Percentiles rank a stretch among this genome's conserved stretches.
Evolutionary conservation across 1,284 basidiomycete genomes (phyloP).

Genomic region (Ustilago vetiveriae): DNA sequence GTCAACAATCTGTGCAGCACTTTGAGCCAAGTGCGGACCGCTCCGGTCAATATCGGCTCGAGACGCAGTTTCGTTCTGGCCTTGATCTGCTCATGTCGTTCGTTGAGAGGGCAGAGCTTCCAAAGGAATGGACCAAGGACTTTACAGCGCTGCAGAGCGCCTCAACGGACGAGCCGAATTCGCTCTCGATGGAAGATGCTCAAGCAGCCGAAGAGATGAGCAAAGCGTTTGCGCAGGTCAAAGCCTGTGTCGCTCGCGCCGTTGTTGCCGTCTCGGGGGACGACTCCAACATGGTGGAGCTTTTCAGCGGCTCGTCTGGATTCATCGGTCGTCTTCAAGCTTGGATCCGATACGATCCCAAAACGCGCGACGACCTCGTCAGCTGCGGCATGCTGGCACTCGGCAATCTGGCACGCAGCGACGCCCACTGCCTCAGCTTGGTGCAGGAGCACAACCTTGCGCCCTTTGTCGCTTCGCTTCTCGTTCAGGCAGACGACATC

Average conservation of each 20-base stretch:
- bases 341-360: constrained; percentile 73
- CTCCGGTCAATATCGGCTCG: not conserved
- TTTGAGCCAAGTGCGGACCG: not conserved
- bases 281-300: constrained; percentile 77
- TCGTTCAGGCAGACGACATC: constrained; percentile 45
- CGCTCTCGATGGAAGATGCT: constrained; percentile 19
- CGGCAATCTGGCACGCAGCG: constrained; percentile 78
- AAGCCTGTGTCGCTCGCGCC: constrained; percentile 82
- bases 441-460: constrained; percentile 50
- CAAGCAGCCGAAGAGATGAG: constrained; percentile 69
- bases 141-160: not conserved
- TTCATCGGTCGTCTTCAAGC: constrained; percentile 78
- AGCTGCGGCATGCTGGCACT: constrained; percentile 83
- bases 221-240: constrained; percentile 81
- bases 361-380: constrained; percentile 76
- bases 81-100: constrained; percentile 47
- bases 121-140: constrained; percentile 32
- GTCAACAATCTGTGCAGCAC: constrained; percentile 13
- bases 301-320: constrained; percentile 68
- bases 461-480: constrained; percentile 43
- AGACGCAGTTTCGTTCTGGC: constrained; percentile 14
- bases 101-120: constrained; percentile 45
- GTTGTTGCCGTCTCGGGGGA: constrained; percentile 86
- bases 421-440: constrained; percentile 53
- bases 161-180: not conserved